These are phyloP conservation scores for Ambrosiella xylebori DNA, from an alignment of 2,329 filamentous ascomycete species.

Conservation along the genomic window DNA sequence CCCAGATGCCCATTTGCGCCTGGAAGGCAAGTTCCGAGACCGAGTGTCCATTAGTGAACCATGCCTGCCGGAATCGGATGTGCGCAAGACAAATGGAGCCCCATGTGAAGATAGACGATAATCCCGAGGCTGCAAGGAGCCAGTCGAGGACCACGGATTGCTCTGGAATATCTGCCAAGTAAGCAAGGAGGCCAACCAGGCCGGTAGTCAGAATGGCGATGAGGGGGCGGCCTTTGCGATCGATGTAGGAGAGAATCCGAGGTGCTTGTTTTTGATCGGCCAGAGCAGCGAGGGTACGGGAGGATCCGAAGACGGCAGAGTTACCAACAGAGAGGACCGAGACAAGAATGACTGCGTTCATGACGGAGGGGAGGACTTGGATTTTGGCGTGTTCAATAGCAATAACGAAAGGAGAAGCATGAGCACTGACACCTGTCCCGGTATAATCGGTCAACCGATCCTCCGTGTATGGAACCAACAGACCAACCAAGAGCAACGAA, in stretches of 20 bases:
- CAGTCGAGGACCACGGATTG: slow-evolving; percentile 52
- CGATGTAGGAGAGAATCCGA: slow-evolving; percentile 59
- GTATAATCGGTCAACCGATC: slow-evolving; percentile 21
- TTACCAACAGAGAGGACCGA: slow-evolving; percentile 84
- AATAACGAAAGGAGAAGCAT: slow-evolving; percentile 83
- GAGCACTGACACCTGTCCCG: slow-evolving; percentile 40
- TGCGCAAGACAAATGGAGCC: slow-evolving; percentile 75
- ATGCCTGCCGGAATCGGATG: slow-evolving; percentile 78
- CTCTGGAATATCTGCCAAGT: slow-evolving; percentile 43
- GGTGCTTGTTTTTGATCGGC: slow-evolving; percentile 79
- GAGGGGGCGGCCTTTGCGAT: slow-evolving; percentile 64
- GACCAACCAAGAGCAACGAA: slow-evolving; percentile 60
- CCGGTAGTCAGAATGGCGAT: slow-evolving; percentile 54
- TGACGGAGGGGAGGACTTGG: slow-evolving; percentile 61
- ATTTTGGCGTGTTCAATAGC: slow-evolving; percentile 77
- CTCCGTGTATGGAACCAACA: slow-evolving; percentile 58
- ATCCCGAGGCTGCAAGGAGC: slow-evolving; percentile 55
- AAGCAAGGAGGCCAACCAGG: slow-evolving; percentile 55
- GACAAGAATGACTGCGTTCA: slow-evolving; percentile 90
- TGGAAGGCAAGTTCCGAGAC: slow-evolving; percentile 64
- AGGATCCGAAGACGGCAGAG: slow-evolving; percentile 79
- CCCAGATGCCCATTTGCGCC: slow-evolving; percentile 60
- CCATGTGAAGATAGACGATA: slow-evolving; percentile 64
- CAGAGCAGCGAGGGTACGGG: slow-evolving; percentile 73
- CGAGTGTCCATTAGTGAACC: slow-evolving; percentile 50